Conservation (phyloP, 2,329 filamentous ascomycete species). For the Calonectria hongkongensis region DNA sequence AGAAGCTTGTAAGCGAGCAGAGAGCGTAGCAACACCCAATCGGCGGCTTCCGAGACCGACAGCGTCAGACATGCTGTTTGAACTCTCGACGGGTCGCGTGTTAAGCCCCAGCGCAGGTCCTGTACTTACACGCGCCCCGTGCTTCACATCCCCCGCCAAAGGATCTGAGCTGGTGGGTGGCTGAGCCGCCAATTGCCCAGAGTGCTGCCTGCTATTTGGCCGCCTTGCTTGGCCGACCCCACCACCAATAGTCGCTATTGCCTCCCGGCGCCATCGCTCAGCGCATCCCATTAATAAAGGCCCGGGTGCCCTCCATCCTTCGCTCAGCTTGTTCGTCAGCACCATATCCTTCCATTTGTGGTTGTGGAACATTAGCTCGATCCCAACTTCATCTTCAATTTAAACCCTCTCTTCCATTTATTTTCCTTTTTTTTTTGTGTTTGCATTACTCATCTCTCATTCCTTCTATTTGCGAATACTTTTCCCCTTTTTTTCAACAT, state of each 20-base stretch:
- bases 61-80: conserved; percentile 1
- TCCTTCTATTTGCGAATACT: not conserved
- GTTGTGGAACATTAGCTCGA: conserved; percentile 30
- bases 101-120: not conserved
- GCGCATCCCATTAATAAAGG: conserved; percentile 35
- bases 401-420: conserved; percentile 22
- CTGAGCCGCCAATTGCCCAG: conserved; percentile 14
- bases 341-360: conserved; percentile 29
- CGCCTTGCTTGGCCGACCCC: conserved; percentile 6
- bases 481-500: not conserved
- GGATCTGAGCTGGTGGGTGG: conserved; percentile 25
- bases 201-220: conserved; percentile 30
- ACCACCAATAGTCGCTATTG: not conserved
- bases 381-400: conserved; percentile 34
- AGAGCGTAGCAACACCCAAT: not conserved
- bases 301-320: conserved; percentile 12
- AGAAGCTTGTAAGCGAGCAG: not conserved
- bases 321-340: conserved; percentile 31
- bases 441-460: conserved; percentile 15
- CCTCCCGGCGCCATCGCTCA: conserved; percentile 1
- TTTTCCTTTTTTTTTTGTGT: conserved; percentile 4
- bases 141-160: not conserved
- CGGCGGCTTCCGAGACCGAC: conserved; percentile 12
- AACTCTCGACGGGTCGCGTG: conserved; percentile 1
- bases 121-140: not conserved